Percentiles rank a stretch among this genome's conserved stretches.
These are phyloP conservation scores for Botryotinia narcissicola DNA, from an alignment of 2,329 filamentous ascomycete genomes.

Conservation along the genomic window DNA sequence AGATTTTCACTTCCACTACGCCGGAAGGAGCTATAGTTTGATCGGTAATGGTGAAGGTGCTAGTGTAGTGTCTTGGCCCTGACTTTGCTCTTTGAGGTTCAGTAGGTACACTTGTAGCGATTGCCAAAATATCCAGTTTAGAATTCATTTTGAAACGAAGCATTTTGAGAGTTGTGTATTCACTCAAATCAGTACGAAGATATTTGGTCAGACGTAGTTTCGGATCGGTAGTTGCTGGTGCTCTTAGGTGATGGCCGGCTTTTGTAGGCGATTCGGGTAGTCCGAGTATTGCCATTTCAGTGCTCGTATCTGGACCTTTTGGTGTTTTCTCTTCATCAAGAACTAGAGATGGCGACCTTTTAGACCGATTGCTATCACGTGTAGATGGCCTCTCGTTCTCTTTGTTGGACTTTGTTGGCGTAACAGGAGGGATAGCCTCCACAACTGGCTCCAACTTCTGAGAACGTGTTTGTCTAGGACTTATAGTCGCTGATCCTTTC, in stretches of 20 bases:
- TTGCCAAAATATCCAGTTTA: constrained; percentile 53
- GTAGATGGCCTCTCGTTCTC: neutral
- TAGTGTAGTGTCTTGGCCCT: constrained; percentile 58
- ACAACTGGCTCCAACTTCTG: constrained; percentile 5
- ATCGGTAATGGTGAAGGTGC: constrained; percentile 58
- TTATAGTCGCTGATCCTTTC: neutral
- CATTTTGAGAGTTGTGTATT: constrained; percentile 52
- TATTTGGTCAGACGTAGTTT: constrained; percentile 32
- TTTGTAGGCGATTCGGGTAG: constrained; percentile 30
- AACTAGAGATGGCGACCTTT: constrained; percentile 26
- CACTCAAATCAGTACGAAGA: constrained; percentile 45
- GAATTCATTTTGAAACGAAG: constrained; percentile 51
- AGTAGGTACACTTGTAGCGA: constrained; percentile 52
- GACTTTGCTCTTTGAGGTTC: constrained; percentile 54
- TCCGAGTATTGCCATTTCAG: constrained; percentile 34
- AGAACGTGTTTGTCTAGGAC: constrained; percentile 18
- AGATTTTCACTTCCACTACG: constrained; percentile 56
- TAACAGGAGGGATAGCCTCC: neutral
- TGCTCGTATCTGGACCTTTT: constrained; percentile 36
- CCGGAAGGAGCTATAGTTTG: constrained; percentile 50
- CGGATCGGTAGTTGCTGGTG: constrained; percentile 27
- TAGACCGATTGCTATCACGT: neutral
- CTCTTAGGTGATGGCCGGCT: constrained; percentile 27
- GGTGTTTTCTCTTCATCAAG: constrained; percentile 28
- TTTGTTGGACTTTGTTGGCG: constrained; percentile 16